Percentiles rank a stretch among this genome's conserved stretches.
These are phyloP conservation scores for Leccinum variicolor DNA, from an alignment of 768 basidiomycete genomes.

Conservation along the genomic window DNA sequence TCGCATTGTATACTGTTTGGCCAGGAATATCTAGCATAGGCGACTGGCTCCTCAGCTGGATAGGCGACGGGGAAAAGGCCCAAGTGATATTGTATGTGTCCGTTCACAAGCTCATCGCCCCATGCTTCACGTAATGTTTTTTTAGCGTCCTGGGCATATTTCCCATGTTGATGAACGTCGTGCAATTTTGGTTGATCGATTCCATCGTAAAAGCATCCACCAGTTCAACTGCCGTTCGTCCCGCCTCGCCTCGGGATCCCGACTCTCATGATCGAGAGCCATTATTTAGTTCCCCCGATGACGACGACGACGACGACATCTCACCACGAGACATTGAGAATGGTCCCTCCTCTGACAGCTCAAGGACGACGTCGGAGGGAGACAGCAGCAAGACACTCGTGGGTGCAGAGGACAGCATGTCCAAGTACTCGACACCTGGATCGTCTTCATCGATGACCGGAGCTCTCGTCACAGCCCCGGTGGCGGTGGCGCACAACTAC, in stretches of 20 bases:
- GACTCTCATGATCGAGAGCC: slow-evolving; percentile 54
- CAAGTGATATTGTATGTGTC: slow-evolving; percentile 78
- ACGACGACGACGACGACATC: slow-evolving; percentile 45
- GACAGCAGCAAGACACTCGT: slow-evolving; percentile 19
- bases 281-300: slow-evolving; percentile 57
- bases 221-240: slow-evolving; percentile 36
- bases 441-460: slow-evolving; percentile 14
- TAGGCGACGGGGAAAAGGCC: slow-evolving; percentile 55
- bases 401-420: slow-evolving; percentile 10
- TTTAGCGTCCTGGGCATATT: slow-evolving; percentile 85
- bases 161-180: slow-evolving; percentile 82
- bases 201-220: slow-evolving; percentile 80
- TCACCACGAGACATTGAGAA: slow-evolving; percentile 45
- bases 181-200: slow-evolving; percentile 96
- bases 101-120: not conserved
- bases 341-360: slow-evolving; percentile 33
- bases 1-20: slow-evolving; percentile 67
- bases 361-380: slow-evolving; percentile 33
- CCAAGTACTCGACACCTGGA: slow-evolving; percentile 10
- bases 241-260: slow-evolving; percentile 36
- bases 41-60: slow-evolving; percentile 87
- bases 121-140: slow-evolving; percentile 7
- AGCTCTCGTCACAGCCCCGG: slow-evolving; percentile 1
- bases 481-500: slow-evolving; percentile 36
- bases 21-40: slow-evolving; percentile 71